A percentile compares a stretch with the other conserved stretches of the same genome.
phyloP scores from a whole-genome alignment of 306 rosid species.

The Amphicarpaea edgeworthii region DNA sequence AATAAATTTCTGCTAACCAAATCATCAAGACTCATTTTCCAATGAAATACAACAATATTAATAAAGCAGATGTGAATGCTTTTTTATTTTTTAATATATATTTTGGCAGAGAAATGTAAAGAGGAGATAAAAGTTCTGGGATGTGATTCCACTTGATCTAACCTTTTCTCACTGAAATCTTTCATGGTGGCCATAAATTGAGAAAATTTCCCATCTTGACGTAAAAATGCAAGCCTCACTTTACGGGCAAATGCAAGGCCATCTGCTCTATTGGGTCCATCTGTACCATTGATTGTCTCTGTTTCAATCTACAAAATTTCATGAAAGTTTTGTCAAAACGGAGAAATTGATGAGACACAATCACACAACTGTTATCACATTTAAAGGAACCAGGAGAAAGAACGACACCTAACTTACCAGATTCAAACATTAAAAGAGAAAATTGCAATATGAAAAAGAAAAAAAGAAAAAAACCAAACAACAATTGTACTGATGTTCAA shows the following conservation, averaged over 20 bases:
- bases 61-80: not conserved
- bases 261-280: constrained; percentile 67
- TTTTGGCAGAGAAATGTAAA: too few relatives aligned
- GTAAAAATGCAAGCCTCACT: constrained; percentile 77
- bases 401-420: too few relatives aligned
- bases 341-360: too few relatives aligned
- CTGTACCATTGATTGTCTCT: constrained; percentile 37
- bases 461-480: too few relatives aligned
- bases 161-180: constrained; percentile 84
- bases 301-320: constrained; percentile 56
- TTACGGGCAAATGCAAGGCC: constrained; percentile 76
- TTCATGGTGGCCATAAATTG: constrained; percentile 85
- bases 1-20: constrained; percentile 37
- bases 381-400: too few relatives aligned
- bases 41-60: not conserved
- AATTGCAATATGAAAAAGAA: too few relatives aligned
- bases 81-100: too few relatives aligned
- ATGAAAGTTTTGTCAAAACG: constrained; percentile 18
- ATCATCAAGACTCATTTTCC: not conserved
- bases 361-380: too few relatives aligned
- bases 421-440: too few relatives aligned
- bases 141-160: not conserved
- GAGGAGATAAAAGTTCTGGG: not conserved
- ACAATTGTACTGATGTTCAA: too few relatives aligned
- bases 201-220: constrained; percentile 70